A percentile compares a stretch with the other conserved stretches of the same genome.
Conservation (phyloP, 2,329 filamentous ascomycete genomes). For the Aotearoamyces nothofagi region DNA sequence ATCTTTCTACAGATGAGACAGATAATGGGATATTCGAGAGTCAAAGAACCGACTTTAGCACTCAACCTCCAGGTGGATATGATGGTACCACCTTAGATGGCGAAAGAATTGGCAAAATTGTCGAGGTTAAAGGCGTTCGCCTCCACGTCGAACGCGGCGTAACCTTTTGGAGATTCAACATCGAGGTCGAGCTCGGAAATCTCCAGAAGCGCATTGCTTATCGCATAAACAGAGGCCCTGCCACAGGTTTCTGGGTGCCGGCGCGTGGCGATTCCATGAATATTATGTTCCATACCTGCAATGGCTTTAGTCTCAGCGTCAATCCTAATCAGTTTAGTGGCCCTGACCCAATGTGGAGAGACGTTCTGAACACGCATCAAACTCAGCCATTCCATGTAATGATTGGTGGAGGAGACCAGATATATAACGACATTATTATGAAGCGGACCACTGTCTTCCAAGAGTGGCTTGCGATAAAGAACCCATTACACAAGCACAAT, state of each 20-base stretch:
- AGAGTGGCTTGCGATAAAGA: slow-evolving; percentile 72
- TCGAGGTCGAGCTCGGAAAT: slow-evolving; percentile 73
- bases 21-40: slow-evolving; percentile 73
- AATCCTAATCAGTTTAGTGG: slow-evolving; percentile 72
- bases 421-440: slow-evolving; percentile 84
- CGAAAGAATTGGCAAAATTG: slow-evolving; percentile 67
- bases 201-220: slow-evolving; percentile 82
- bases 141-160: slow-evolving; percentile 74
- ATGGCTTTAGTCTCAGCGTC: slow-evolving; percentile 76
- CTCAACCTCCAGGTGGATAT: slow-evolving; percentile 37
- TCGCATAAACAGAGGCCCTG: slow-evolving; percentile 82
- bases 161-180: slow-evolving; percentile 95
- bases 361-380: slow-evolving; percentile 86
- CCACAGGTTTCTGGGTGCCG: slow-evolving; percentile 89
- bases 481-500: slow-evolving; percentile 64
- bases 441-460: slow-evolving; percentile 61
- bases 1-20: slow-evolving; percentile 66
- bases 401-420: slow-evolving; percentile 92
- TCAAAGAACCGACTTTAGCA: slow-evolving; percentile 27
- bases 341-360: slow-evolving; percentile 91
- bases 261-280: slow-evolving; percentile 80
- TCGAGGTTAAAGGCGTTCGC: slow-evolving; percentile 67
- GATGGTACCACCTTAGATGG: slow-evolving; percentile 48
- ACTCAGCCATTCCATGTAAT: slow-evolving; percentile 92
- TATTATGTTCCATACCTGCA: slow-evolving; percentile 97